Conservation (phyloP, 768 basidiomycete genomes). For the Serendipita sp. region DNA sequence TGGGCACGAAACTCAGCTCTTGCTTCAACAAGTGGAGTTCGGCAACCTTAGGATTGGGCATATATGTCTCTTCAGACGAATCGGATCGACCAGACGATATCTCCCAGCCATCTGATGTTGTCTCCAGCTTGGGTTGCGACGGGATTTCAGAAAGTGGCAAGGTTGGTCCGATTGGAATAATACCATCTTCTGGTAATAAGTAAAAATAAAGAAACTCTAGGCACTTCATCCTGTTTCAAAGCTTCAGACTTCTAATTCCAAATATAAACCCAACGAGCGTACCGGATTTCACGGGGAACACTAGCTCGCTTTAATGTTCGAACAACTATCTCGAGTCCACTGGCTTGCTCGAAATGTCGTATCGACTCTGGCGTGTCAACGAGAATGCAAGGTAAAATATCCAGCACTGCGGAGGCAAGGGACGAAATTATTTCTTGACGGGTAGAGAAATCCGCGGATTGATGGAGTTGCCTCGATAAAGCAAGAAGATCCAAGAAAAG, state of each 20-base stretch:
- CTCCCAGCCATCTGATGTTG: slow-evolving; percentile 3
- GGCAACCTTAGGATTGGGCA: slow-evolving; percentile 14
- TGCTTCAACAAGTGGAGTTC: slow-evolving; percentile 44
- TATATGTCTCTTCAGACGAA: slow-evolving; percentile 17
- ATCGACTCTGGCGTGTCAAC: slow-evolving; percentile 67
- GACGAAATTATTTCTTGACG: slow-evolving; percentile 16
- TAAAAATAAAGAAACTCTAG: slow-evolving; percentile 93
- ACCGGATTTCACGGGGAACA: slow-evolving; percentile 81
- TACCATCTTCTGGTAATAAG: slow-evolving; percentile 58
- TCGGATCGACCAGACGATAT: slow-evolving; percentile 10
- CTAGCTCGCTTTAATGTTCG: slow-evolving; percentile 72
- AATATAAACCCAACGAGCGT: slow-evolving; percentile 13
- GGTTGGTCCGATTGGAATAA: too few relatives aligned
- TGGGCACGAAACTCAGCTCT: slow-evolving; percentile 58
- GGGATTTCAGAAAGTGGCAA: slow-evolving; percentile 4
- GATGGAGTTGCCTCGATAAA: slow-evolving; percentile 45
- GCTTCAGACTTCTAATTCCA: neutral
- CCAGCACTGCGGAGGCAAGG: slow-evolving; percentile 61
- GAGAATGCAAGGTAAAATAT: slow-evolving; percentile 74
- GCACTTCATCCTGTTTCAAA: slow-evolving; percentile 67
- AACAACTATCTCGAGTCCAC: slow-evolving; percentile 70
- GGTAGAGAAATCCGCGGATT: slow-evolving; percentile 15
- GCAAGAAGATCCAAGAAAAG: slow-evolving; percentile 55
- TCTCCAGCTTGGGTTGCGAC: slow-evolving; percentile 10
- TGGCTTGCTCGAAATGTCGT: slow-evolving; percentile 58